Base-by-base conservation (phyloP, 441 rosid genomes). In the Brassica hybrid region DNA sequence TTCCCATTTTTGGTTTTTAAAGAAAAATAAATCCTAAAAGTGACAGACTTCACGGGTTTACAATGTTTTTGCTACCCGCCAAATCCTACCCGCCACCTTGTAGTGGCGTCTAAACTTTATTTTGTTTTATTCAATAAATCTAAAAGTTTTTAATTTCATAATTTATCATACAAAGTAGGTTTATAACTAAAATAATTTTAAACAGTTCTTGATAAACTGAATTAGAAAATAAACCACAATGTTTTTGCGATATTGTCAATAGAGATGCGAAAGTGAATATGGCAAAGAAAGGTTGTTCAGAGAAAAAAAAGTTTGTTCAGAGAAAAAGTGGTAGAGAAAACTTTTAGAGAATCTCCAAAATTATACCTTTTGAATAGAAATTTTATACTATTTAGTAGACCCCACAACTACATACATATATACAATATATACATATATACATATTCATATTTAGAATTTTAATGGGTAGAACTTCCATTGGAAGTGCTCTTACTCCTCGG, bases 31-130 rank as follows among this genome's bases (percentile, higher is more conserved):
- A 17, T 54, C 59, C 9, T 54, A 54, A 54, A n/a, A 54, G 23
- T 54, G 59, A 54, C 59, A 54, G 59, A 54, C 23, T 54, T 54
- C 59, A 54, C 59, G 59, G 59, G 59, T 17, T 41, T 52, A 2
- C 58, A 52, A 8, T 17, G 12, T 54, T 54, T 54, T 8, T 17
- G 23, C 59, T 54, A 54, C 59, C 59, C 23, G 23, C 59, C 59
- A 54, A 54, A 54, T 54, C 23, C 59, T 17, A 54, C 23, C 59
- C 12, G 23, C 59, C 59, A 54, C 59, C 59, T 54, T 54, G 59
- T 17, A 8, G 3, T 54, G 59, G 59, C 59, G 59, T 54, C 12
- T 54, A 17, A 17, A 54, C 59, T 54, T 54, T 16, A n/a, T 17
- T 54, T 54, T 54, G 23, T 17, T 54, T 54, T 54, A 16, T 54